These are phyloP conservation scores for Anthracocystis walkeri DNA, from an alignment of 1,284 basidiomycete genomes.

Conservation along the genomic window DNA sequence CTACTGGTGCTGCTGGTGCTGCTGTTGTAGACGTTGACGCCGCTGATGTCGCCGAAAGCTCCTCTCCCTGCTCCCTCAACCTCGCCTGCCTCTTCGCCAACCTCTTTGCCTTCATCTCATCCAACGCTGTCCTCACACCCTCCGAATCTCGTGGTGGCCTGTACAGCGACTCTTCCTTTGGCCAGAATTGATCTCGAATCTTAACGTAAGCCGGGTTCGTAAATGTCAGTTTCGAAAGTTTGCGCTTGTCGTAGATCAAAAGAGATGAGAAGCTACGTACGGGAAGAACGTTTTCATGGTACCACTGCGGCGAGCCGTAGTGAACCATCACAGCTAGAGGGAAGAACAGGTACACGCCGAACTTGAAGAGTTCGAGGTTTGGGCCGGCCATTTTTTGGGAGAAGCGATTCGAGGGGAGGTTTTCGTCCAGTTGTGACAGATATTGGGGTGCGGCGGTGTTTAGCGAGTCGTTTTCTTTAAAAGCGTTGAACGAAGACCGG, in stretches of 20 bases:
- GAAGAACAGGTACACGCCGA: conserved; percentile 78
- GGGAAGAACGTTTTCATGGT: conserved; percentile 80
- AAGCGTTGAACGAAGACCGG: neutral
- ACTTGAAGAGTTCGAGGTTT: conserved; percentile 72
- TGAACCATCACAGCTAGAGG: conserved; percentile 85
- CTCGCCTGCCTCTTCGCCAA: conserved; percentile 48
- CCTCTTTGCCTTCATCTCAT: conserved; percentile 51
- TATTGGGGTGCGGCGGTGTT: too few species aligned
- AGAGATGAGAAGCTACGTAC: conserved; percentile 72
- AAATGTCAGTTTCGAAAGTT: neutral
- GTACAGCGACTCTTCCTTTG: conserved; percentile 54
- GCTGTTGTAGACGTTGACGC: neutral
- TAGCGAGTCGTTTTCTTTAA: neutral
- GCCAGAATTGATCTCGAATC: conserved; percentile 64
- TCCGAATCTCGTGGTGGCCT: conserved; percentile 50
- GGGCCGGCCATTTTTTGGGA: conserved; percentile 78
- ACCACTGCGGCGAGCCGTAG: conserved; percentile 91
- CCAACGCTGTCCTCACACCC: conserved; percentile 48
- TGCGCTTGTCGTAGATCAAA: neutral
- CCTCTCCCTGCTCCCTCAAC: conserved; percentile 17
- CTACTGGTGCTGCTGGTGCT: neutral
- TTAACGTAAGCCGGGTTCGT: too few species aligned
- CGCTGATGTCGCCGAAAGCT: neutral
- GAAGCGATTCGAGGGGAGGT: neutral
- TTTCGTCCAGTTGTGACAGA: too few species aligned